Base-by-base conservation (phyloP, 2,329 filamentous ascomycete species). In the Lachnellula subtilissima region DNA sequence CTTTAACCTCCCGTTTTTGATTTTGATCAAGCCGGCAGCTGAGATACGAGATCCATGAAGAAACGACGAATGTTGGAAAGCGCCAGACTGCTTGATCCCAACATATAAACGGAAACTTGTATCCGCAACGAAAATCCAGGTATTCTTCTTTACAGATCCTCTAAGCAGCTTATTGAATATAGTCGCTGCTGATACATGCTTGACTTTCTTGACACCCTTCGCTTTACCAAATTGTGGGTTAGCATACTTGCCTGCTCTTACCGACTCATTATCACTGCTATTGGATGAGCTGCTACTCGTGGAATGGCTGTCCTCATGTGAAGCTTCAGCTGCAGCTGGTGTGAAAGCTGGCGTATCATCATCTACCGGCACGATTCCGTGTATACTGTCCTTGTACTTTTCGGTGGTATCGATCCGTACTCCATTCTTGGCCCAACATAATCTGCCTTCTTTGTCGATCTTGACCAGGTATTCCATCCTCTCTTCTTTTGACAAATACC, bases 71-170 rank as follows among this genome's bases (percentile, higher is more conserved):
- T 96, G 92, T 66, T 96, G 92, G 67, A 97, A 97, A 4, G 88
- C 85, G 11, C 92, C 92, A 4, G 85, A 87, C 70, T 89, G 84
- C 68, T 97, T 96, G 75, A 96, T 94, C 48, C 91, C 91, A 36
- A 96, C 84, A 70, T 96, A 96, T 0, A 96, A 77, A 0, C 89
- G 84, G 70, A 92, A 94, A 1, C 83, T 87, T 1, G 89, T 93
- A 72, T 96, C 91, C 23, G 88, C 87, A 7, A 92, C 91, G 66
- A 96, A 97, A 61, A 96, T 95, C 92, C 92, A 96, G 4, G 89
- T 94, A 67, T 93, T 92, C 60, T 91, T 91, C 71, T 86, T 88
- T 40, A 91, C 88, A 0, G 88, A 86, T 61, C 89, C 87, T 58
- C 89, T 83, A 15, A 94, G 78, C 5, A 96, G 77, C 61, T 88